Percentiles rank a stretch among this genome's conserved stretches.
Evolutionary conservation across 176 grass and related monocot genomes (phyloP).

Genomic region (Oryza glaberrima): DNA sequence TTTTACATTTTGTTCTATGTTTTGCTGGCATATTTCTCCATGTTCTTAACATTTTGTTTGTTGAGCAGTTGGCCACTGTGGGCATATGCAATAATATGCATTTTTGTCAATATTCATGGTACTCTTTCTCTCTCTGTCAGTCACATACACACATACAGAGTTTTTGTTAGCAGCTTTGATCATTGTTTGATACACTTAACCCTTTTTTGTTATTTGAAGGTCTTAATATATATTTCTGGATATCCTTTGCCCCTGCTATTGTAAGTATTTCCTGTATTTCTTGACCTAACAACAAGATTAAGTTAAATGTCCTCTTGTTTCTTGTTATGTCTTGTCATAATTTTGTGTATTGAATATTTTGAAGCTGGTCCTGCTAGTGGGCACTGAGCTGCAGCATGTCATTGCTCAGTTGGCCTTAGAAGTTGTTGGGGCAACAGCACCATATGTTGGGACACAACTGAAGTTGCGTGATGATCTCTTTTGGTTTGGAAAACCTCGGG

Average conservation of each 20-base stretch:
- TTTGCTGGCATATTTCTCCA: neutral
- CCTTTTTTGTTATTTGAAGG: constrained; percentile 54
- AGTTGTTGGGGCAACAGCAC: constrained; percentile 70
- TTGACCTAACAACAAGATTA: neutral
- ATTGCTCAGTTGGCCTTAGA: constrained; percentile 82
- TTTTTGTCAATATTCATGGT: constrained; percentile 91
- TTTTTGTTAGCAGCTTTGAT: neutral
- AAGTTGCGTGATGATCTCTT: constrained; percentile 96
- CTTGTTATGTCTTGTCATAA: constrained; percentile 25
- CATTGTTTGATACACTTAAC: neutral
- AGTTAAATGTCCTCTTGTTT: neutral
- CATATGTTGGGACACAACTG: constrained; percentile 74
- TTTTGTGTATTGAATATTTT: constrained; percentile 5
- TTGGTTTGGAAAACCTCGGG: constrained; percentile 92
- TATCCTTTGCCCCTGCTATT: constrained; percentile 78
- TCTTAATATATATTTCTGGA: constrained; percentile 99
- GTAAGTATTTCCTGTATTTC: constrained; percentile 56
- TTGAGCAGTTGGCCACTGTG: constrained; percentile 90
- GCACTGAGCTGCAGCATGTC: constrained; percentile 87
- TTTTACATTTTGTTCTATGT: neutral
- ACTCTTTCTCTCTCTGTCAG: constrained; percentile 1
- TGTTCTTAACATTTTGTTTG: constrained; percentile 48
- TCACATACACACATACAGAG: neutral
- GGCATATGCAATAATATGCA: constrained; percentile 85
- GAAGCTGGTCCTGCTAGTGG: constrained; percentile 85